These are phyloP conservation scores for Salix purpurea DNA, from an alignment of 345 rosid species.

Conservation along the genomic window DNA sequence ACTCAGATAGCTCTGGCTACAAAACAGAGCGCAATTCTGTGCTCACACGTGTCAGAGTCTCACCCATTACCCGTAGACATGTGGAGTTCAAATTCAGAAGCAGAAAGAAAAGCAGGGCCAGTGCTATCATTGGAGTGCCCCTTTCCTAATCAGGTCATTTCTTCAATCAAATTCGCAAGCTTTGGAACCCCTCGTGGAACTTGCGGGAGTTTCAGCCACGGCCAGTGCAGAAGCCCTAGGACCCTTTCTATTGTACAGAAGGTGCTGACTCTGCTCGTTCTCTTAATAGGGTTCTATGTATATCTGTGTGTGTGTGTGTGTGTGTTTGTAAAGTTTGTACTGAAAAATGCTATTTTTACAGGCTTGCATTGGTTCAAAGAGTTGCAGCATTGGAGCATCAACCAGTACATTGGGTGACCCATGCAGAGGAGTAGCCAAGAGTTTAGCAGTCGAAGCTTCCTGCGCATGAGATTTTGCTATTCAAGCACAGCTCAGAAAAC, in stretches of 20 bases:
- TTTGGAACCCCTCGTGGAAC: constrained; percentile 78
- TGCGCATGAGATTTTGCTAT: constrained; percentile 41
- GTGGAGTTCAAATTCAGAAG: constrained; percentile 56
- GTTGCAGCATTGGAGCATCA: constrained; percentile 68
- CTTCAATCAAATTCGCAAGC: constrained; percentile 75
- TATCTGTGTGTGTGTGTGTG: no score
- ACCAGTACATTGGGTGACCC: constrained; percentile 68
- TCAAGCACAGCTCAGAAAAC: no score
- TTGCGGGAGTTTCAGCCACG: constrained; percentile 70
- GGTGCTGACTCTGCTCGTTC: constrained; percentile 31
- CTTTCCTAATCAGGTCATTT: constrained; percentile 58
- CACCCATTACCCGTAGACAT: constrained; percentile 68
- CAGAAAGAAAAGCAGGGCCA: constrained; percentile 38
- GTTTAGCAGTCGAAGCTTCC: constrained; percentile 87
- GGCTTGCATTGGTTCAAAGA: constrained; percentile 84
- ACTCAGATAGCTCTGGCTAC: constrained; percentile 55
- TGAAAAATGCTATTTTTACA: constrained; percentile 22
- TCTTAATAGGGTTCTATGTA: neutral
- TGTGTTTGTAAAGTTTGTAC: neutral
- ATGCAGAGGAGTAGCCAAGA: constrained; percentile 62
- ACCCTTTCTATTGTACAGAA: constrained; percentile 57
- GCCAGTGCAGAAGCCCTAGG: constrained; percentile 51
- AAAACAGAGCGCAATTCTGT: constrained; percentile 46
- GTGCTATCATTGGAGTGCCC: constrained; percentile 53
- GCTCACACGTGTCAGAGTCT: constrained; percentile 64